These are phyloP conservation scores for Ocimum tenuiflorum DNA, from an alignment of 257 asterid genomes.

Conservation along the genomic window DNA sequence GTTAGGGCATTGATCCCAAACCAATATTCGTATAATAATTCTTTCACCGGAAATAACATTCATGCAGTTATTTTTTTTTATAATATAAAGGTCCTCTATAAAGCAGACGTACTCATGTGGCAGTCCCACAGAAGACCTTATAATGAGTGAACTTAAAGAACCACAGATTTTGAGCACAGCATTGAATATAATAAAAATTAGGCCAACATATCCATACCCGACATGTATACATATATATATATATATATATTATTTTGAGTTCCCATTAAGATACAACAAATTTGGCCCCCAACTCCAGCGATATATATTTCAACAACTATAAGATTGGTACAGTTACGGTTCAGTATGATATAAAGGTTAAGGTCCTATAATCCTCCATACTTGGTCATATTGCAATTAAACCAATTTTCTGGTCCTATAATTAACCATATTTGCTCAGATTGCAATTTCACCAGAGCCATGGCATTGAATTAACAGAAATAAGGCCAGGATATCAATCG, in stretches of 20 bases:
- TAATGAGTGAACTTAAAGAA: too few relatives aligned
- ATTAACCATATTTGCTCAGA: not conserved
- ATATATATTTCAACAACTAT: not conserved
- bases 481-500: not conserved
- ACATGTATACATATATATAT: not conserved
- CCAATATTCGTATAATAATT: not conserved
- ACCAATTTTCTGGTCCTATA: not conserved
- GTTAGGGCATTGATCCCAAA: not conserved
- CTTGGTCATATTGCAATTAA: not conserved
- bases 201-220: not conserved
- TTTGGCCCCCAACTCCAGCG: not conserved
- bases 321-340: too few relatives aligned
- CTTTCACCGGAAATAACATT: not conserved
- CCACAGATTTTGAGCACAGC: too few relatives aligned
- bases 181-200: not conserved
- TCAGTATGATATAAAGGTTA: not conserved
- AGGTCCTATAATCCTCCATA: not conserved
- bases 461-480: not conserved
- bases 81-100: not conserved
- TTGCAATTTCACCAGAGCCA: not conserved
- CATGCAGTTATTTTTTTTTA: not conserved
- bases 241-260: not conserved
- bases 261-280: not conserved
- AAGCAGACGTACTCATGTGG: not conserved
- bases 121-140: too few relatives aligned